phyloP scores from a whole-genome alignment of 495 filamentous ascomycete genomes.

The Glonium stellatum region DNA sequence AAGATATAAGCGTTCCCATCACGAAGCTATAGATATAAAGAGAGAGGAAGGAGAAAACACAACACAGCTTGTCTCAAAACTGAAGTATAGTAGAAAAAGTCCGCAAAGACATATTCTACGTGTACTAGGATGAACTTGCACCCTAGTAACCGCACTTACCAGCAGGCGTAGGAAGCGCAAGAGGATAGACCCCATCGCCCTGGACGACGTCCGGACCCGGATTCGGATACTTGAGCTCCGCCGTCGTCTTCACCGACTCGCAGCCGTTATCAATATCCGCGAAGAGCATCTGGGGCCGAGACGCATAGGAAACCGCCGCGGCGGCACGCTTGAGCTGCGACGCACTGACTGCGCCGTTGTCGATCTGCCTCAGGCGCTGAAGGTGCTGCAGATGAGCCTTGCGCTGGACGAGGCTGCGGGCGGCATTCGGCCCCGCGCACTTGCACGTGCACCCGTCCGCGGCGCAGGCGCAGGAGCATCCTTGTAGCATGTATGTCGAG shows the following conservation, averaged over 20 bases:
- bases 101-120: too few species aligned
- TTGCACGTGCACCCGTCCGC: slow-evolving; percentile 19
- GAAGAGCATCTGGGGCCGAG: slow-evolving; percentile 21
- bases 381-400: slow-evolving; percentile 15
- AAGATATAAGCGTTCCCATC: too few species aligned
- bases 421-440: slow-evolving; percentile 14
- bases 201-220: slow-evolving; percentile 35
- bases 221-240: slow-evolving; percentile 35
- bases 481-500: slow-evolving; percentile 15
- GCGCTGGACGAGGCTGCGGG: slow-evolving; percentile 18
- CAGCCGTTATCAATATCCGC: slow-evolving; percentile 23
- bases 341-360: neutral
- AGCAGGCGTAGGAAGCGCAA: slow-evolving; percentile 16
- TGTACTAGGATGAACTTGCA: too few species aligned
- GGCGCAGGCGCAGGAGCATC: slow-evolving; percentile 23
- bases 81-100: too few species aligned
- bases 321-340: neutral
- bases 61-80: too few species aligned
- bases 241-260: slow-evolving; percentile 12
- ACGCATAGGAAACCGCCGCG: neutral
- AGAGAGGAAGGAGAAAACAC: too few species aligned
- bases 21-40: too few species aligned
- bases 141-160: neutral
- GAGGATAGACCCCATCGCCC: slow-evolving; percentile 34
- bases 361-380: neutral